Conservation (phyloP, 331 rosid species). For the Quercus lobata region DNA sequence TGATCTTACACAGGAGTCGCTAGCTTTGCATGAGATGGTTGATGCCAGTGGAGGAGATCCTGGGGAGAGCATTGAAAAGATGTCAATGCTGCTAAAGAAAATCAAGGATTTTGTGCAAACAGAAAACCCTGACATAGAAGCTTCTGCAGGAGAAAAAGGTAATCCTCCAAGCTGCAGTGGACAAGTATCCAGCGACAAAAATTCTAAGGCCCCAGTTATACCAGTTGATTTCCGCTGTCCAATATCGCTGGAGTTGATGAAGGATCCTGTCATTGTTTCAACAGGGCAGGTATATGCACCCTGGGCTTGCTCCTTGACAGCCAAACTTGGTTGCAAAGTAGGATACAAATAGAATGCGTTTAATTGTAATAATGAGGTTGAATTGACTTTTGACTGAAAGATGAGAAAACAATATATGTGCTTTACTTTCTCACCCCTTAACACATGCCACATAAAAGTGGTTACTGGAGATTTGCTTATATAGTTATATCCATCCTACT, state of each 20-base stretch:
- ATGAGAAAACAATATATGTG: slow-evolving; percentile 1
- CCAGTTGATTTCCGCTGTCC: slow-evolving; percentile 97
- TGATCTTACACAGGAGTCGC: slow-evolving; percentile 83
- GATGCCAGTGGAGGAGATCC: slow-evolving; percentile 78
- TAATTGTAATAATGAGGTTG: not conserved
- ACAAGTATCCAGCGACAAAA: slow-evolving; percentile 42
- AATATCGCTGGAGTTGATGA: slow-evolving; percentile 90
- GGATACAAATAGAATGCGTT: slow-evolving; percentile 5
- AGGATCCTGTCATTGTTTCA: slow-evolving; percentile 94
- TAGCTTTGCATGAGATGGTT: slow-evolving; percentile 94
- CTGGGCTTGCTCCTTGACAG: slow-evolving; percentile 12
- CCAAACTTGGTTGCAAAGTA: slow-evolving; percentile 4
- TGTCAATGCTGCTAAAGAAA: slow-evolving; percentile 77
- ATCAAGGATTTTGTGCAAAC: slow-evolving; percentile 77
- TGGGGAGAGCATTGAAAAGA: slow-evolving; percentile 81
- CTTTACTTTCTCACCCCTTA: slow-evolving; percentile 7
- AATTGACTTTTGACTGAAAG: slow-evolving; percentile 4
- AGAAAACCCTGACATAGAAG: slow-evolving; percentile 65
- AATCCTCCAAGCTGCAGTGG: slow-evolving; percentile 40
- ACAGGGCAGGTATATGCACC: slow-evolving; percentile 83
- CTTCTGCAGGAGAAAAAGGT: slow-evolving; percentile 37
- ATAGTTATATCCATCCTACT: slow-evolving; percentile 12
- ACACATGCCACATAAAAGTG: not conserved
- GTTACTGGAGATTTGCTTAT: slow-evolving; percentile 8
- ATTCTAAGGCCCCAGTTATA: slow-evolving; percentile 43